Base-by-base conservation (phyloP, 1,284 basidiomycete genomes). In the Meira nashicola region DNA sequence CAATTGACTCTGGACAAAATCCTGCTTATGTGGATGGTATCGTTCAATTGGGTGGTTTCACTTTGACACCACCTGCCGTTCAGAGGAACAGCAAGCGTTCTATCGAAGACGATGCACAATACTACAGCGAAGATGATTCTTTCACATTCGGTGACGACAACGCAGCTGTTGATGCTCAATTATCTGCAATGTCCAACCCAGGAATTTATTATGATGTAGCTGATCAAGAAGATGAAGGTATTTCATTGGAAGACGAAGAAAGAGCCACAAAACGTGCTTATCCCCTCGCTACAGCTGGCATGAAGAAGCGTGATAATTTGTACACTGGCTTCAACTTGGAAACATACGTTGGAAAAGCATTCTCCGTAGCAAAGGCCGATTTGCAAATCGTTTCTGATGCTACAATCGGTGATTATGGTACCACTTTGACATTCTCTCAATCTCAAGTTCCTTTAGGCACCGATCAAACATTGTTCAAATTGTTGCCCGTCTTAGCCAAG, bases 401-500 rank as follows among this genome's bases (percentile, higher is more conserved):
- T 21, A 82, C 74, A 15, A 87, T 89, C 57, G 87, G 87, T 37
- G 82, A 87, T 52, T 89, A 89, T 70, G 65, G 76, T 47, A 88
- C 88, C 11, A 82, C 82, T 14, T 76, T 90, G 57, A 79, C 83
- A 28, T 88, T 87, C 71, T 82, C 82, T 6, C 88, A 90, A 72
- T 56, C 58, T 41, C 57, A 79, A 52, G 82, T 89, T 23, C 82
- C 84, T 1, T 86, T 86, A 23, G 73, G 78, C 38, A 88, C 87
- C 1, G 88, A 87, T 71, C 75, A 82, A 12, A 85, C 81, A 55
- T 79, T 89, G 57, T 81, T 87, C 70, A 74, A 86, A 52, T 83
- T 90, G 51, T 80, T 90, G 8, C 88, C 88, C 8, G 77, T 87
- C 48, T 82, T 90, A 54, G 88, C 89, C 1, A 82, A 84, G 59